Evolutionary conservation across 202 grass and related monocot genomes (phyloP).

Genomic region (Eragrostis tef): DNA sequence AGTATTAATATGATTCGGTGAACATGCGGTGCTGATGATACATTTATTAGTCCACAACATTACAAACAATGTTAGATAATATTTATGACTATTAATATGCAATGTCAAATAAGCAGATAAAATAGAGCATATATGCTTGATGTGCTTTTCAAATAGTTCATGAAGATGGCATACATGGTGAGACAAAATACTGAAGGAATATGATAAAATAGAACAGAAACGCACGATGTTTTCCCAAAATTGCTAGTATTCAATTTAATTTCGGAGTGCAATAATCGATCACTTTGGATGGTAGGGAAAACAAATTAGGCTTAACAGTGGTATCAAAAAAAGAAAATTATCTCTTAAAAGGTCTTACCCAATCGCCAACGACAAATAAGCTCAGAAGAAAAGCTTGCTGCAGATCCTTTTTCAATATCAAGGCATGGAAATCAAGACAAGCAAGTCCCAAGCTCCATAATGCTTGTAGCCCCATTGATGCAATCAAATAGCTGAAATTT

Average conservation of each 20-base stretch:
- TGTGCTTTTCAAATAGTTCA: constrained; percentile 8
- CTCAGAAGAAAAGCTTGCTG: constrained; percentile 70
- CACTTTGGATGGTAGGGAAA: not conserved
- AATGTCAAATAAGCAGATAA: not conserved
- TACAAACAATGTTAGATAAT: not conserved
- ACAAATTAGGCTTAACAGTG: not conserved
- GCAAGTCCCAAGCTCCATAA: constrained; percentile 87
- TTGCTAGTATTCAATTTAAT: not conserved
- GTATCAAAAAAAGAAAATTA: not conserved
- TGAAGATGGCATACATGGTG: not conserved
- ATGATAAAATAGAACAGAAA: not conserved
- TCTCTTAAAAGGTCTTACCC: constrained; percentile 52
- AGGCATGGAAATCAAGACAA: constrained; percentile 83
- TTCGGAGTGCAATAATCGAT: not conserved
- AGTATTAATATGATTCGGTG: no score
- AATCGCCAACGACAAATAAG: constrained; percentile 90
- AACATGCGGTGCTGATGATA: not conserved
- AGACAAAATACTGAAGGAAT: not conserved
- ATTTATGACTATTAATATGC: constrained; percentile 4
- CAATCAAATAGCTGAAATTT: constrained; percentile 83
- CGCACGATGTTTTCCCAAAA: not conserved
- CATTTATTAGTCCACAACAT: not conserved
- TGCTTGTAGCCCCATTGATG: constrained; percentile 88
- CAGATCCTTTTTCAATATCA: constrained; percentile 73
- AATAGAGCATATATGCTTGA: not conserved